Evolutionary conservation across 139 green algal genomes (phyloP), one percentile per base, ranked within the genome.

Genomic region (Tetraselmis striata): DNA sequence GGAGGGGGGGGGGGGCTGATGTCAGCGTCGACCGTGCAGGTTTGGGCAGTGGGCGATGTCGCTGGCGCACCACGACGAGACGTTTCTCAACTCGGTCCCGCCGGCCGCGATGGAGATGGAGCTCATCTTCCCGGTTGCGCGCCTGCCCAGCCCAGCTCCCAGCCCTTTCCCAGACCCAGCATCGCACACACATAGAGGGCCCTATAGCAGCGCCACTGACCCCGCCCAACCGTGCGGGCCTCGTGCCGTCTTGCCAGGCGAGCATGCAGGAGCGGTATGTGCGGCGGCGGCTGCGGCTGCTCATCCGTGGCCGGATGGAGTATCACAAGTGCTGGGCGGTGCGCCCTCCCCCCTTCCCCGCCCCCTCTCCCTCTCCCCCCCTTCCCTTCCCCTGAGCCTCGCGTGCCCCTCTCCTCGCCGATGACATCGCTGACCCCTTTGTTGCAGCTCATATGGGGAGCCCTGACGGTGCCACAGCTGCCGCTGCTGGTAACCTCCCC

Each of bases 61-160:
- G 0, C 29, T 83, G 1, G 90, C 92, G 32, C 89, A 94, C 67
- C 90, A 90, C 0, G 29, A 29, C 0, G 90, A 94, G 77, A 88
- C 83, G 1, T 93, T 93, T 27, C 74, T 94, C 29, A 93, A 93
- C 76, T 83, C 74, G 5, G 26, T 94, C 25, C 88, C 90, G 1
- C 32, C 74, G 1, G 45, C 83, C 2, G 76, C 84, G 0, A 75
- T 76, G 0, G 28, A 29, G 0, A 1, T 94, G 27, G 84, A 91
- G 28, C 78, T 94, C n/a, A 77, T 88, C 0, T 88, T 92, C 58
- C 90, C 90, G 58, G 88, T 91, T 28, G 75, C 85, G 5, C 0
- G n/a, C n/a, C n/a, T n/a, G n/a, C n/a, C n/a, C n/a, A n/a, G n/a
- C 2, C 1, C 2, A 24, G 2, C n/a, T 59, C 2, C 0, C 25